Conservation (phyloP, 2,329 filamentous ascomycete species). For the Ophiocordyceps camponoti-floridani region DNA sequence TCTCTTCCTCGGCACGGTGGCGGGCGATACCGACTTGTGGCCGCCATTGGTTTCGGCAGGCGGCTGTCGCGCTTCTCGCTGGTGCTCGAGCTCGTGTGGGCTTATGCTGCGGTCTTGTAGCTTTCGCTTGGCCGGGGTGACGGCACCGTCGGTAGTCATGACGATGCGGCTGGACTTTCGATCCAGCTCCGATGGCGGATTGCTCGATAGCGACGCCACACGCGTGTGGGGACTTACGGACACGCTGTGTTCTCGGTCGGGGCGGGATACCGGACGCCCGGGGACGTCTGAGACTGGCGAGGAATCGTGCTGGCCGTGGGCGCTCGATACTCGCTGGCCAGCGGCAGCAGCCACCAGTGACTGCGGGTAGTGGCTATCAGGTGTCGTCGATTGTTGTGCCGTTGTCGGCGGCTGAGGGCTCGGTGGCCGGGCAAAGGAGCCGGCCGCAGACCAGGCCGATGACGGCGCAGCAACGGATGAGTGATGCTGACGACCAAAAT, state of each 20-base stretch:
- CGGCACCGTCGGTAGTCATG: constrained; percentile 12
- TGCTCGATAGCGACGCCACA: constrained; percentile 32
- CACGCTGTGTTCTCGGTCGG: constrained; percentile 50
- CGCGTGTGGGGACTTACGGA: constrained; percentile 68
- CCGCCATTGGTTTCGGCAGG: constrained; percentile 30
- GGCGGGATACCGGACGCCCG: constrained; percentile 32
- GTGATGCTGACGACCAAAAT: constrained; percentile 29
- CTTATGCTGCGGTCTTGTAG: constrained; percentile 22
- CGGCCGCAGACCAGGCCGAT: constrained; percentile 24
- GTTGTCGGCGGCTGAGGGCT: constrained; percentile 42
- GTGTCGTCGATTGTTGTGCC: constrained; percentile 4
- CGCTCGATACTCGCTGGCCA: constrained; percentile 10
- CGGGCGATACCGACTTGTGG: constrained; percentile 13
- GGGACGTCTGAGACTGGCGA: constrained; percentile 20
- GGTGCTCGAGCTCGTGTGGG: constrained; percentile 29
- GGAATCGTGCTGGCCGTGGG: constrained; percentile 25
- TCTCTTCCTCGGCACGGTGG: constrained; percentile 18
- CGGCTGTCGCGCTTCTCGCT: constrained; percentile 30
- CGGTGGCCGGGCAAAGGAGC: constrained; percentile 27
- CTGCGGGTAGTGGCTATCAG: background rate
- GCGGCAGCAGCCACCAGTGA: constrained; percentile 1
- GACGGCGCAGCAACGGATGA: constrained; percentile 30
- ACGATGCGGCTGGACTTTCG: constrained; percentile 2
- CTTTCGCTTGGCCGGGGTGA: constrained; percentile 22
- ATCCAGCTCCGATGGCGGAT: constrained; percentile 15